Conservation (phyloP, 2,329 filamentous ascomycete species). For the Trichoderma polysporum region DNA sequence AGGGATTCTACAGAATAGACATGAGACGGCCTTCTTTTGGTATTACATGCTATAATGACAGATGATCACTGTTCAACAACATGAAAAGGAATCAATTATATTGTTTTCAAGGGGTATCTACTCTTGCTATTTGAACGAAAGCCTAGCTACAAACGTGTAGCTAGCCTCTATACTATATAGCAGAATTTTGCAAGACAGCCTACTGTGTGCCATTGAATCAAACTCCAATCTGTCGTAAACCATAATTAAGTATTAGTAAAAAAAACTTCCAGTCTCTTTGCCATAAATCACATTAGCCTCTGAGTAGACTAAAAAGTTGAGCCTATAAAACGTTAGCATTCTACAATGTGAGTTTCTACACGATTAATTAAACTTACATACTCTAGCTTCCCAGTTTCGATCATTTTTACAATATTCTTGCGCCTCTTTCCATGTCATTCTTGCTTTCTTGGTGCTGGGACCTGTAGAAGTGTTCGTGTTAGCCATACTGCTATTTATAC, state of each 20-base stretch:
- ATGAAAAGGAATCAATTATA: not conserved
- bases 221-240: not conserved
- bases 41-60: conserved; percentile 11
- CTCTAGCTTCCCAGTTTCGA: conserved; percentile 5
- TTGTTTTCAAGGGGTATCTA: conserved; percentile 4
- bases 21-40: conserved; percentile 24
- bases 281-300: not conserved
- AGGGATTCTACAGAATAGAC: conserved; percentile 15
- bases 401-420: not conserved
- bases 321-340: not conserved
- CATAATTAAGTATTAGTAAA: not conserved
- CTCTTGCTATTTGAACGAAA: not conserved
- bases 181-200: not conserved
- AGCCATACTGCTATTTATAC: not conserved
- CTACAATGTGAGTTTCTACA: not conserved
- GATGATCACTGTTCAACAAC: not conserved
- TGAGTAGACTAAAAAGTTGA: not conserved
- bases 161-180: not conserved
- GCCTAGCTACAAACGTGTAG: not conserved
- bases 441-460: not conserved
- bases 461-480: not conserved
- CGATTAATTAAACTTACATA: not conserved
- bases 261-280: not conserved
- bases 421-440: conserved; percentile 19
- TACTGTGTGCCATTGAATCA: not conserved